Evolutionary conservation across 2,329 filamentous ascomycete species (phyloP), one percentile per base, ranked within the genome.

Genomic region (Sporothrix euskadiensis): DNA sequence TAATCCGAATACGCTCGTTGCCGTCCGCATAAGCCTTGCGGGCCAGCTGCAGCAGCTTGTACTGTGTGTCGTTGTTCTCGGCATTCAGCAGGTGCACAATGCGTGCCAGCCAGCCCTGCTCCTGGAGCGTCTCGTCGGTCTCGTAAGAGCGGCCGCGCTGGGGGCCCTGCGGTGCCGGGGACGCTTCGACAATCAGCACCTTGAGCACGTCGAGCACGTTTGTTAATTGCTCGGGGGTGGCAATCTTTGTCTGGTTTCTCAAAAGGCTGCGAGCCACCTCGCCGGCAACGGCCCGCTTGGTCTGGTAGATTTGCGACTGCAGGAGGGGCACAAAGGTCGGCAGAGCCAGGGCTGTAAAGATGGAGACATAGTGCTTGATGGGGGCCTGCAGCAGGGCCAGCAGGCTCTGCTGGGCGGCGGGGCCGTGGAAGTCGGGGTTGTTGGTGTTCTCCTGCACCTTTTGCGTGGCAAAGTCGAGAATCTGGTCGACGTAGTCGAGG

Each of bases 81-180:
- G 90, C 92, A 73, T 93, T 87, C 71, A 99, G 89, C 73, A 98
- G 85, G 83, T 99, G 96, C 22, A 98, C 90, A 79, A 99, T 91
- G 78, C 96, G 89, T 49, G 96, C 96, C 71, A 99, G 86, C 94
- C 94, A 98, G 70, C 96, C 96, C 85, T 99, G 96, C 83, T 99
- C 96, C 82, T 99, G 95, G 79, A 98, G 90, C 0, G 95, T 98
- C 84, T 99, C 97, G 75, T 99, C 96, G 0, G 96, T 98, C 84
- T 99, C 97, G 65, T 88, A 81, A 0, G 84, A 88, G 75, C 94
- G 89, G 3, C 83, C 88, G 3, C 76, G 90, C 76, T 93, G 87
- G 79, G 95, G 92, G 6, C 93, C 93, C 65, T 90, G 88, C n/a
- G 93, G 90, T 71, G 91, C 86, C 78, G 97, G 94, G 16, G 92